Percentiles rank a stretch among this genome's conserved stretches.
Evolutionary conservation across 2,329 filamentous ascomycete species (phyloP).

Genomic region (Trichoderma harzianum): DNA sequence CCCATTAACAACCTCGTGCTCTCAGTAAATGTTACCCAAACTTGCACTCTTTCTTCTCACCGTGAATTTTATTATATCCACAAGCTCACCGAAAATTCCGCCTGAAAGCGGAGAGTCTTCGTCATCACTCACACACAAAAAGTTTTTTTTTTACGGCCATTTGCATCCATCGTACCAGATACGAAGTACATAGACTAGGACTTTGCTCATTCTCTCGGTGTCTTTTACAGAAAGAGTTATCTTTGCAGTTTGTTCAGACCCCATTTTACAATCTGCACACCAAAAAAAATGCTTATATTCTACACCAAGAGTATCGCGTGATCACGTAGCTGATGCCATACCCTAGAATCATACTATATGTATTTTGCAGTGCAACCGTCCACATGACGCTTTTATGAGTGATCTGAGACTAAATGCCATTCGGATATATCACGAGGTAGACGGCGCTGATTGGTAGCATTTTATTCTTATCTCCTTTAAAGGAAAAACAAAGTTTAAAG

Average conservation of each 20-base stretch:
- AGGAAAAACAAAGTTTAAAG: neutral
- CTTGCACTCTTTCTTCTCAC: neutral
- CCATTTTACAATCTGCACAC: neutral
- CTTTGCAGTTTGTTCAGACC: neutral
- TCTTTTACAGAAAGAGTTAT: neutral
- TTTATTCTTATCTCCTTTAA: neutral
- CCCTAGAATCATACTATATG: neutral
- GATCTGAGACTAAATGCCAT: conserved; percentile 1
- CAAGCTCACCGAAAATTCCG: neutral
- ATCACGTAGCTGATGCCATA: neutral
- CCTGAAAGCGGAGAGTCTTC: neutral
- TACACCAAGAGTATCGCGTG: neutral
- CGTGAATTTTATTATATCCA: neutral
- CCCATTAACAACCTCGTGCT: neutral
- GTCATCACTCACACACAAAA: neutral
- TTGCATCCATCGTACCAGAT: neutral
- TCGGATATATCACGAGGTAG: conserved; percentile 10
- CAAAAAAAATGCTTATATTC: neutral
- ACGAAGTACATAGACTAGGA: neutral
- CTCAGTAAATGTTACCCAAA: neutral
- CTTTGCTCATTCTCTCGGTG: neutral
- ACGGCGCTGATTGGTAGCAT: neutral
- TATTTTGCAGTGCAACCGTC: neutral
- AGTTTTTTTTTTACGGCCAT: neutral
- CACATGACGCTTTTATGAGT: conserved; percentile 1